Base-by-base conservation (phyloP, 148 eudicot species). In the Silene uniflora region DNA sequence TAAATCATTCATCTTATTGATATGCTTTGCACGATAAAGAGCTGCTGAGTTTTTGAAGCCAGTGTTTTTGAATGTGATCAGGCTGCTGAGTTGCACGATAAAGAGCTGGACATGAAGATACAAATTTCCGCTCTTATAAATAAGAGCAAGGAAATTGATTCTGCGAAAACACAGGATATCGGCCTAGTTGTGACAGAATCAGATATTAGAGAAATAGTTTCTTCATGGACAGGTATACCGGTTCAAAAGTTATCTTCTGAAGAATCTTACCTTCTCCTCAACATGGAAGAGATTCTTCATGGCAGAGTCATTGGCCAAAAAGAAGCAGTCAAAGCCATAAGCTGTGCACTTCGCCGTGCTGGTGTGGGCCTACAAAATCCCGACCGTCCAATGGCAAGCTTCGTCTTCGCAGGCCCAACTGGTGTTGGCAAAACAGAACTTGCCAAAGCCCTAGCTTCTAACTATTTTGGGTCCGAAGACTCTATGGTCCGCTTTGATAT, bases 371-470 rank as follows among this genome's bases (percentile, higher is more conserved):
- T 93, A 46, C 87, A 93, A 75, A 85, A 87, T 73, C 97, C 98
- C 1, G 81, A 88, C 78, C 86, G 97, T 23, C 98, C 98, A 12
- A 89, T 93, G 32, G 98, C 97, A 21, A 91, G 93, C 82, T 93
- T 93, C 80, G 89, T 91, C 70, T 93, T 93, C 78, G 87, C 92
- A 0, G 98, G 98, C 46, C 96, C 96, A n/a, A 93, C 97, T 4
- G 93, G 97, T 64, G 97, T 91, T 0, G 98, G 98, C 17, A 93
- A 91, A 71, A 87, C 92, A 0, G 98, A 93, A 78, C 85, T 93
- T 39, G 98, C 98, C 2, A 93, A 93, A 79, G 78, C 93, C 25
- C 75, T 93, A 39, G 90, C 97, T 7, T 63, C 96, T 19, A 91
- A 89, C 86, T 93, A 91, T 78, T 93, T 93, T 59, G 98, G 98